Base-by-base conservation (phyloP, 495 filamentous ascomycete genomes). In the Tetracladium setigerum region DNA sequence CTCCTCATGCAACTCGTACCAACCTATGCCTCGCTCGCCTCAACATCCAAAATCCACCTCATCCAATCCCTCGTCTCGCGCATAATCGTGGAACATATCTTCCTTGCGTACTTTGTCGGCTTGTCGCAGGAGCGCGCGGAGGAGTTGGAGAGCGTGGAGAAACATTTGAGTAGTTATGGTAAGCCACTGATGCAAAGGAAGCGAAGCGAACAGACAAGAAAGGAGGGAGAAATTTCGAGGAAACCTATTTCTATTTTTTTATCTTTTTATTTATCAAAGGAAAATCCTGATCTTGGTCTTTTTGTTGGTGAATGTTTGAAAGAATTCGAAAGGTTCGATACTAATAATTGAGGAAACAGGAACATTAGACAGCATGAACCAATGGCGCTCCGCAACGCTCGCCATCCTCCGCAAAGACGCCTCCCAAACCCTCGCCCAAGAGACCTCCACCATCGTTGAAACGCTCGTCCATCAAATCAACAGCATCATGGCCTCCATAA, bases 321-420 rank as follows among this genome's bases (percentile, higher is more conserved):
- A 7, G 3, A 33, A 18, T 45, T 46, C n/a, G n/a, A n/a, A n/a
- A n/a, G 8, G 22, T 6, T 9, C 9, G 11, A 7, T 0, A 18
- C 30, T 17, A 22, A 41, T 35, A 44, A 14, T n/a, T n/a, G 41
- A 6, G 12, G 19, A 13, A 13, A 19, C 56, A 67, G 66, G 67
- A 17, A 65, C 71, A 10, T 53, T 59, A 14, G 76, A 74, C 41
- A 60, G 66, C 24, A 59, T 73, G n/a, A 76, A 74, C 61, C 66
- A 73, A 56, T 78, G 75, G 75, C 68, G 76, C 30, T 70, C 74
- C 8, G 59, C 65, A 41, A 78, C 74, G 6, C 67, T 78, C 11
- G 59, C 67, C 6, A 65, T 77, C 35, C 54, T 79, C 34, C 69
- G 67, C 43, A 68, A 68, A 45, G 72, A 72, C 38, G 49, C 53